Conservation (phyloP, 2,329 filamentous ascomycete genomes). For the Tympanopsis confertula region DNA sequence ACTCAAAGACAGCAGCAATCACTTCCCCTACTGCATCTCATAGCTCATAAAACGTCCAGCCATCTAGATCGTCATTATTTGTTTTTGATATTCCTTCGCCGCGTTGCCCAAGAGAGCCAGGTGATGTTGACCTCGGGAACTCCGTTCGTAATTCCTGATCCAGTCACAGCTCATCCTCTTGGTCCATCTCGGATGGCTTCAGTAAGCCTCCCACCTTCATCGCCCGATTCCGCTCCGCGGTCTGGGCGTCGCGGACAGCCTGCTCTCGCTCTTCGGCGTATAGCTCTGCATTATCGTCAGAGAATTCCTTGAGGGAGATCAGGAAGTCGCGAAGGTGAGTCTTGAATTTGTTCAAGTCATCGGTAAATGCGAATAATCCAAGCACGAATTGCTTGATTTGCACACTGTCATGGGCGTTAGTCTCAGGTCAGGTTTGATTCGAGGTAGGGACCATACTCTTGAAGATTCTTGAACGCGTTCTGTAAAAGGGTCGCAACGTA, state of each 20-base stretch:
- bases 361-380: slow-evolving; percentile 77
- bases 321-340: slow-evolving; percentile 92
- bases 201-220: slow-evolving; percentile 92
- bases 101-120: not conserved
- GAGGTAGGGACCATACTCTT: slow-evolving; percentile 52
- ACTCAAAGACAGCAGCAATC: not conserved
- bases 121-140: slow-evolving; percentile 25
- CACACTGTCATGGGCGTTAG: slow-evolving; percentile 31
- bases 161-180: slow-evolving; percentile 54
- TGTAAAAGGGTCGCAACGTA: slow-evolving; percentile 78
- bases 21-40: not conserved
- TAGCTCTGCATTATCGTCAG: slow-evolving; percentile 82
- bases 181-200: slow-evolving; percentile 89
- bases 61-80: not conserved
- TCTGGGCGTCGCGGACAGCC: slow-evolving; percentile 51
- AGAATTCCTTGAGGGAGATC: slow-evolving; percentile 90
- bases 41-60: not conserved
- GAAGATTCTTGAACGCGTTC: slow-evolving; percentile 86
- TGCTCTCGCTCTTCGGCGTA: slow-evolving; percentile 82
- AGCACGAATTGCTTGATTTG: slow-evolving; percentile 89
- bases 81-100: too few relatives aligned
- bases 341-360: slow-evolving; percentile 87
- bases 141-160: slow-evolving; percentile 55
- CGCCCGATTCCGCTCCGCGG: slow-evolving; percentile 78
- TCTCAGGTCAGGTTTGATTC: not conserved